Base-by-base conservation (phyloP, 2,329 filamentous ascomycete species). In the Venturia pyrina region DNA sequence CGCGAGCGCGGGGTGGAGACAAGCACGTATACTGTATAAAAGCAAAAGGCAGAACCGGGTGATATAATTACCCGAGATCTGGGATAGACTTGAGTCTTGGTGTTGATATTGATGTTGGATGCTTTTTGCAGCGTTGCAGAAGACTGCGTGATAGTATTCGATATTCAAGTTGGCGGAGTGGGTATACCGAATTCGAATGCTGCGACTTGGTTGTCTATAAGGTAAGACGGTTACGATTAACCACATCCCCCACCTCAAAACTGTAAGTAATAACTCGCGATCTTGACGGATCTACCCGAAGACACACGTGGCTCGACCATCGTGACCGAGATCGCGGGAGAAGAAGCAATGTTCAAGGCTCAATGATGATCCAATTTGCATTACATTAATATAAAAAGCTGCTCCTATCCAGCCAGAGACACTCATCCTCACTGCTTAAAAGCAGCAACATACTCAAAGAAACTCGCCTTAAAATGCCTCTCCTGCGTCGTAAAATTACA, bases 401-500 rank as follows among this genome's bases (percentile, higher is more conserved):
- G 3, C 28, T 53, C 21, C 48, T 13, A 28, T 53, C 21, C 28
- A 53, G 24, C 32, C 15, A 8, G 15, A n/a, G n/a, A n/a, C 10
- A 2, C 24, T 53, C 15, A 7, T 37, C 24, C 5, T n/a, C 24
- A 37, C 53, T 37, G 15, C 53, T 59, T 69, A 63, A 77, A 76
- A 59, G 72, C 71, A 65, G 72, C 71, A 44, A 73, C 73, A 67
- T 75, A 74, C 65, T 76, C 72, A 67, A 77, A 77, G 62, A 76
- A 75, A 67, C 73, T 76, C 7, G 74, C 72, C 68, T 77, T 77
- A 70, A 72, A 76, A 57, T 70, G 72, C 53, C 75, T 68, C 57
- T 75, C 73, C 66, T 75, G 71, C 46, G 72, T 72, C 34, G 73
- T 75, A n/a, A 75, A 70, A 64, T 77, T 77, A 19, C 76, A 74